Conservation (phyloP, 192 early-diverging fungal genomes). For the Coemansia pectinata region DNA sequence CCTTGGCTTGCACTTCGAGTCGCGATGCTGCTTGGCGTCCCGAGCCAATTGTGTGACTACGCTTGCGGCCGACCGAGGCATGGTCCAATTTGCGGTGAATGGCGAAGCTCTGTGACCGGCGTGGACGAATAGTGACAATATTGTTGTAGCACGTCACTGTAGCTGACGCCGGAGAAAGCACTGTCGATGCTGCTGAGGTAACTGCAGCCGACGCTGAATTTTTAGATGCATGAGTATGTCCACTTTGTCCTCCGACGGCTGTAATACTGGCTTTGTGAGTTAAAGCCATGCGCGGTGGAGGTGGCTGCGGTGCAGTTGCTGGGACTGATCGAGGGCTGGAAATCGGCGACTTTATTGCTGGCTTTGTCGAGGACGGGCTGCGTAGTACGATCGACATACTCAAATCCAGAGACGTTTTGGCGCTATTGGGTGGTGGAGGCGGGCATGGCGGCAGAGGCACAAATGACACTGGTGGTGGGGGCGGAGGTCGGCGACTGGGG, state of each 20-base stretch:
- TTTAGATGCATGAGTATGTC: background rate
- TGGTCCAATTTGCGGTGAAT: conserved; percentile 30
- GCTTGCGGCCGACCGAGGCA: conserved; percentile 38
- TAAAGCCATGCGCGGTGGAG: conserved; percentile 16
- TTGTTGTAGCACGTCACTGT: background rate
- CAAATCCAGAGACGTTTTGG: conserved; percentile 33
- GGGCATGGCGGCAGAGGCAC: background rate
- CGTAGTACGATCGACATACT: conserved; percentile 49
- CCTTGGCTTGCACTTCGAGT: background rate
- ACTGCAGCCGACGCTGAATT: too few relatives aligned
- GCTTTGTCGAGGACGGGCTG: conserved; percentile 39
- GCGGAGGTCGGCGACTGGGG: background rate
- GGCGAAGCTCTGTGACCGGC: conserved; percentile 44
- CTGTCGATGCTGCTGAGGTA: background rate
- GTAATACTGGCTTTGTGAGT: conserved; percentile 49
- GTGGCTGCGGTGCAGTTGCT: background rate
- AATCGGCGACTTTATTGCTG: conserved; percentile 19
- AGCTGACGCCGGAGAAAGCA: background rate
- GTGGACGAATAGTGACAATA: conserved; percentile 43
- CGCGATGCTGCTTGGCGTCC: conserved; percentile 24
- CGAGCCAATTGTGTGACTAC: conserved; percentile 44
- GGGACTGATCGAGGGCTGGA: background rate
- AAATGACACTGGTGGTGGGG: background rate
- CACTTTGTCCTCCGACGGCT: conserved; percentile 33
- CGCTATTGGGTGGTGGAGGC: conserved; percentile 7